Conservation (phyloP, 2,329 filamentous ascomycete species). For the Cadophora sp. region DNA sequence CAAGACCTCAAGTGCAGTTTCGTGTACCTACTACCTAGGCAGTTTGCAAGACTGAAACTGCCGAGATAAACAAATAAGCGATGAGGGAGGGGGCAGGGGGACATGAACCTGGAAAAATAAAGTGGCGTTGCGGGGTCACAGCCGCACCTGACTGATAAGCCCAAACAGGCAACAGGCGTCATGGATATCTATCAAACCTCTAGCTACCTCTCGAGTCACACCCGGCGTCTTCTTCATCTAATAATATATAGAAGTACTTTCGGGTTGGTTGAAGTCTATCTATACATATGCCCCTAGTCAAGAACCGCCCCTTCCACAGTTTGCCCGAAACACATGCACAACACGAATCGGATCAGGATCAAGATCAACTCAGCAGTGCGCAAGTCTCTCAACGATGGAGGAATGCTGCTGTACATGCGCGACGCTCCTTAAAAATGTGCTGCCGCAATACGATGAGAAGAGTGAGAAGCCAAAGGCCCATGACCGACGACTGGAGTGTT, state of each 20-base stretch:
- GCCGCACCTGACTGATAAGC: not conserved
- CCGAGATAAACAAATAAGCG: not conserved
- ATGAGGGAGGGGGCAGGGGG: not conserved
- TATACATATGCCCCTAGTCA: slow-evolving; percentile 10
- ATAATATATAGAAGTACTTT: not conserved
- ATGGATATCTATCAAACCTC: slow-evolving; percentile 2
- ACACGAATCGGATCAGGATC: not conserved
- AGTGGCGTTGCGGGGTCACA: slow-evolving; percentile 13
- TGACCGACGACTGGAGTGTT: slow-evolving; percentile 71
- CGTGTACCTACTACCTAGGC: no score
- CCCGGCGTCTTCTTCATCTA: not conserved
- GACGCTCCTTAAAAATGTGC: slow-evolving; percentile 61
- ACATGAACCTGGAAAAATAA: not conserved
- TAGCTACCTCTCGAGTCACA: not conserved
- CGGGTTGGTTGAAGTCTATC: not conserved
- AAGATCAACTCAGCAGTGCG: not conserved
- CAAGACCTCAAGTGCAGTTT: no score
- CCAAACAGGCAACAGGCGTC: slow-evolving; percentile 16
- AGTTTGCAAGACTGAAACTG: not conserved
- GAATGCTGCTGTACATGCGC: slow-evolving; percentile 74
- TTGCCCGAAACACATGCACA: slow-evolving; percentile 7
- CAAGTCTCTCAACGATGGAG: slow-evolving; percentile 32
- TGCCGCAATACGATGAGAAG: slow-evolving; percentile 58
- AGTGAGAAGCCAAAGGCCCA: slow-evolving; percentile 66
- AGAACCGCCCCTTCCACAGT: slow-evolving; percentile 15